A percentile compares a stretch with the other conserved stretches of the same genome.
These are phyloP conservation scores for Suillus hirtellus DNA, from an alignment of 768 basidiomycete genomes.

Conservation along the genomic window DNA sequence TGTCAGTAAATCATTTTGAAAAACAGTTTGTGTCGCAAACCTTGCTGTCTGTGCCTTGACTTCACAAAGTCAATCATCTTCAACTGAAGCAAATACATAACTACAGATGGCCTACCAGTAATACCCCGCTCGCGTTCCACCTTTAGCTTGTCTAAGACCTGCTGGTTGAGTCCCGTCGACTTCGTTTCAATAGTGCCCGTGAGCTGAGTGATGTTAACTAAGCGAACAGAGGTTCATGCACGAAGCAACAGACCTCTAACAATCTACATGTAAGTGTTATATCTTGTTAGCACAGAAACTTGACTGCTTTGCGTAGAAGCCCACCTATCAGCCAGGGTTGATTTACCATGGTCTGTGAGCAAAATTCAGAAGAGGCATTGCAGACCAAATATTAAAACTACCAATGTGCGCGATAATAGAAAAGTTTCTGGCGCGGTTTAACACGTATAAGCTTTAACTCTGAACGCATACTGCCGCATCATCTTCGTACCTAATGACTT, in stretches of 20 bases:
- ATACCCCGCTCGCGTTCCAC: slow-evolving; percentile 97
- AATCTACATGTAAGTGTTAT: slow-evolving; percentile 44
- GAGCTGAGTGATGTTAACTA: slow-evolving; percentile 48
- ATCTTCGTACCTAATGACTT: slow-evolving; percentile 59
- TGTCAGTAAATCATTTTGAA: slow-evolving; percentile 12
- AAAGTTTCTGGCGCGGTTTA: slow-evolving; percentile 62
- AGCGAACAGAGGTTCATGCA: slow-evolving; percentile 1
- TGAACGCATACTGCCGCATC: neutral
- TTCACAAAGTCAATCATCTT: slow-evolving; percentile 27
- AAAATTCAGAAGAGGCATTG: slow-evolving; percentile 12
- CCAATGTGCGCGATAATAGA: slow-evolving; percentile 98
- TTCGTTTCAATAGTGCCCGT: slow-evolving; percentile 83
- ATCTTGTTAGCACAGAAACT: slow-evolving; percentile 5
- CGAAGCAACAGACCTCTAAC: slow-evolving; percentile 55
- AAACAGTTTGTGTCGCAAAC: slow-evolving; percentile 33
- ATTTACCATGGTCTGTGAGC: slow-evolving; percentile 88
- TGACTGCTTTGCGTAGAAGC: slow-evolving; percentile 22
- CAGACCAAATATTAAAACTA: slow-evolving; percentile 23
- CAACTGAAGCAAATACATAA: slow-evolving; percentile 1
- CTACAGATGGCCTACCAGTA: slow-evolving; percentile 57
- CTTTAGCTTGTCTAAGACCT: slow-evolving; percentile 91
- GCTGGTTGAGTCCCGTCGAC: slow-evolving; percentile 68
- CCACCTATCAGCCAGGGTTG: slow-evolving; percentile 85
- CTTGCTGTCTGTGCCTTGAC: slow-evolving; percentile 97
- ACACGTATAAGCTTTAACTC: slow-evolving; percentile 1